Conservation (phyloP, 768 basidiomycete species). For the Tulasnella sp. region DNA sequence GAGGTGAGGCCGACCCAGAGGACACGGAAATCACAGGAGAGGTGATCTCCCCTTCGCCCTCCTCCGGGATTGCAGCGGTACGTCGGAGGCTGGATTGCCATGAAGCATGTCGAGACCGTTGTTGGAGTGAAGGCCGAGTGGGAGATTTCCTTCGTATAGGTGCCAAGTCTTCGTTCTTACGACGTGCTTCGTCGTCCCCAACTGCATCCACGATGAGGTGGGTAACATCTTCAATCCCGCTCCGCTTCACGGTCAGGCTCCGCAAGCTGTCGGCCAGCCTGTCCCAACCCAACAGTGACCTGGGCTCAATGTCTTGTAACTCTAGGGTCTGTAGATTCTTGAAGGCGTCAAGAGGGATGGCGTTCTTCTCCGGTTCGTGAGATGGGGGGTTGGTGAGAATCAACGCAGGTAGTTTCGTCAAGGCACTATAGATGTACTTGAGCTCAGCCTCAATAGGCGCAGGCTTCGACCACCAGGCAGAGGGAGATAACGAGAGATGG, state of each 20-base stretch:
- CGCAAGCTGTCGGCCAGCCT: conserved; percentile 53
- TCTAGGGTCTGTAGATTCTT: conserved; percentile 70
- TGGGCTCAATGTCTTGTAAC: conserved; percentile 70
- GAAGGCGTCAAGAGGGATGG: conserved; percentile 71
- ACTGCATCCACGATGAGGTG: conserved; percentile 68
- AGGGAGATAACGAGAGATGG: conserved; percentile 52
- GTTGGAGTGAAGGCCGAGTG: background rate
- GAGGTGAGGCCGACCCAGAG: background rate
- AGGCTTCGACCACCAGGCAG: conserved; percentile 57
- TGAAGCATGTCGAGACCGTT: conserved; percentile 11
- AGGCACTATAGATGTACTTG: conserved; percentile 77
- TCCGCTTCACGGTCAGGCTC: conserved; percentile 62
- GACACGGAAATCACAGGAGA: background rate
- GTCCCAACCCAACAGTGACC: conserved; percentile 75
- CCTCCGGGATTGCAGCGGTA: conserved; percentile 9
- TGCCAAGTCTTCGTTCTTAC: conserved; percentile 27
- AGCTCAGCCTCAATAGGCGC: conserved; percentile 58
- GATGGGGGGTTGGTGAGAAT: conserved; percentile 54
- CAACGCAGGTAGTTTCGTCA: conserved; percentile 81
- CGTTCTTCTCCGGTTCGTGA: conserved; percentile 35
- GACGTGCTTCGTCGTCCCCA: conserved; percentile 56
- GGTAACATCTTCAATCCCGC: conserved; percentile 69
- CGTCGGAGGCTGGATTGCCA: conserved; percentile 13
- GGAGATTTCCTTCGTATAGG: conserved; percentile 3
- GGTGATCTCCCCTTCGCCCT: conserved; percentile 25